Percentiles rank a stretch among this genome's conserved stretches.
Evolutionary conservation across 495 filamentous ascomycete species (phyloP).

Genomic region (Letharia columbiana): DNA sequence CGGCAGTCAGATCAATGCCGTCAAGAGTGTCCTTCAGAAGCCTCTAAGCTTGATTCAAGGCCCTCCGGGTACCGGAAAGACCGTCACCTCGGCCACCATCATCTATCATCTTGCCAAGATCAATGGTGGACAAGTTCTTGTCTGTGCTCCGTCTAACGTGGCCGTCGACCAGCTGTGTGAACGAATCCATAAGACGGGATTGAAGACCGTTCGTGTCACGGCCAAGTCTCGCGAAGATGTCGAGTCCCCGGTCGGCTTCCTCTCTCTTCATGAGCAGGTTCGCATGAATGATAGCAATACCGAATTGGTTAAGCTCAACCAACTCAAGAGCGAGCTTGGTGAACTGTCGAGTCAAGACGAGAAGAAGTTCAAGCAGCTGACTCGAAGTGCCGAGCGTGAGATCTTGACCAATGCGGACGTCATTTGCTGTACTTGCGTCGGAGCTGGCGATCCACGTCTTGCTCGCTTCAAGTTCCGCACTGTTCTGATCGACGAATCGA

Average conservation of each 20-base stretch:
- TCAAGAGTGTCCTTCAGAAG: conserved; percentile 89
- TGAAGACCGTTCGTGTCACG: conserved; percentile 96
- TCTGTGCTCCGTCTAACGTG: conserved; percentile 97
- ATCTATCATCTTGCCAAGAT: conserved; percentile 96
- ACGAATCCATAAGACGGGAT: conserved; percentile 85
- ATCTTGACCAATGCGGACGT: conserved; percentile 95
- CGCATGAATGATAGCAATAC: conserved; percentile 94
- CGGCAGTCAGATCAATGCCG: conserved; percentile 88
- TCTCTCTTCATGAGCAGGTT: conserved; percentile 94
- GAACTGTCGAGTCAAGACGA: conserved; percentile 95
- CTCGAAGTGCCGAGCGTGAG: conserved; percentile 86
- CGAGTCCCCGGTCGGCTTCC: conserved; percentile 88
- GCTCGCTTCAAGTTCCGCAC: conserved; percentile 97
- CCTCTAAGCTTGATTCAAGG: conserved; percentile 95
- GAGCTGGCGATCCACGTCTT: conserved; percentile 90
- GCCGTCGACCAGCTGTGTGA: conserved; percentile 98
- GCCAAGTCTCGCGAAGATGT: conserved; percentile 98
- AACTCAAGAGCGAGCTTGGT: conserved; percentile 84
- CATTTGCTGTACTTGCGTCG: conserved; percentile 98
- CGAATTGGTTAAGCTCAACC: conserved; percentile 81
- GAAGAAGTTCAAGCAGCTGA: conserved; percentile 95
- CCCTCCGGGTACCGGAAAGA: conserved; percentile 95
- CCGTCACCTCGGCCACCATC: conserved; percentile 97
- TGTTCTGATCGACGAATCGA: conserved; percentile 95
- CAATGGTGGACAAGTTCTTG: conserved; percentile 88